These are phyloP conservation scores for Alternaria atra DNA, from an alignment of 2,329 filamentous ascomycete genomes.

Conservation along the genomic window DNA sequence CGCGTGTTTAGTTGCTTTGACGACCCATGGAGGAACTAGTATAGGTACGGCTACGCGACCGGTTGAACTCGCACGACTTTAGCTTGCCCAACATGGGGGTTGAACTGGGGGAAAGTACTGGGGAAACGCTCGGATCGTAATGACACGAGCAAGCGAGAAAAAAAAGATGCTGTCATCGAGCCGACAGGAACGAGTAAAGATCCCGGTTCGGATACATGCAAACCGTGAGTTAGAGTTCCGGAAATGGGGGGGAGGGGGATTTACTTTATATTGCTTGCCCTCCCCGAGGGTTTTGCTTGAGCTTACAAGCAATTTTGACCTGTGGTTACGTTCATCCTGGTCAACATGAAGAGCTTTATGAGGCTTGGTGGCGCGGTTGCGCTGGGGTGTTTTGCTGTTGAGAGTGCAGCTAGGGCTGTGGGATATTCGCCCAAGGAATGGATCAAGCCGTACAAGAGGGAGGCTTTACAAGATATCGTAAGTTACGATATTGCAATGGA, in stretches of 20 bases:
- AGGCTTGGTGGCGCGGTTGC: conserved; percentile 35
- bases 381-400: conserved; percentile 54
- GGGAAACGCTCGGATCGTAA: conserved; percentile 18
- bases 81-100: not conserved
- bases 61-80: not conserved
- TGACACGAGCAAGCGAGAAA: conserved; percentile 13
- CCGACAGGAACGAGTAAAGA: conserved; percentile 14
- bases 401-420: conserved; percentile 59
- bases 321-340: conserved; percentile 7
- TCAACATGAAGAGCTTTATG: conserved; percentile 30
- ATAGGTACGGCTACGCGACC: conserved; percentile 6
- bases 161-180: conserved; percentile 17
- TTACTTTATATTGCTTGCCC: not conserved
- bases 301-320: not conserved
- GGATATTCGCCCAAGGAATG: conserved; percentile 60
- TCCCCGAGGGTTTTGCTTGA: not conserved
- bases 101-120: conserved; percentile 11
- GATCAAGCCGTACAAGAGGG: conserved; percentile 60
- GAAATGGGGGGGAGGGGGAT: not conserved
- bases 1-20: not conserved
- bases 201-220: conserved; percentile 1
- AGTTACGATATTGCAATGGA: conserved; percentile 26
- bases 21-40: not conserved
- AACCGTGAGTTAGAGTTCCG: not conserved
- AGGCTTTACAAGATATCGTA: conserved; percentile 65